phyloP scores from a whole-genome alignment of 2,329 filamentous ascomycete genomes.

The Beauveria sp. region DNA sequence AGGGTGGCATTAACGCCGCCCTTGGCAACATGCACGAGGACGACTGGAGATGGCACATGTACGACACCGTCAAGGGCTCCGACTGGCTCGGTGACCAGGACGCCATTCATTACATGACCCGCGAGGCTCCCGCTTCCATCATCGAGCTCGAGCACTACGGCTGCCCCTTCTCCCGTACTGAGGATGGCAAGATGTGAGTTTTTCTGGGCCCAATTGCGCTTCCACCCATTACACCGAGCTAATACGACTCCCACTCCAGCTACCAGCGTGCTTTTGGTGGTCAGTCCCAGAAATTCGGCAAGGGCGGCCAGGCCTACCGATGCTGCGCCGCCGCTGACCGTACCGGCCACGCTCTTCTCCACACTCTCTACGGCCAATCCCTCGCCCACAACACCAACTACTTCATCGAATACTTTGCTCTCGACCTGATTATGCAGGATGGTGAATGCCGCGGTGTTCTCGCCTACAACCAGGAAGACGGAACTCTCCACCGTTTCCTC shows the following conservation, averaged over 20 bases:
- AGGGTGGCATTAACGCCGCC: conserved; percentile 82
- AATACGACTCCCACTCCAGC: conserved; percentile 31
- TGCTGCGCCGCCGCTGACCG: conserved; percentile 94
- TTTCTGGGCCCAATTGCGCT: neutral
- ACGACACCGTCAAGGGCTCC: conserved; percentile 95
- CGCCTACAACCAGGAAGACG: conserved; percentile 98
- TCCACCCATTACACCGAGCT: neutral
- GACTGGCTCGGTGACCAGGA: conserved; percentile 98
- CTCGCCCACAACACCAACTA: conserved; percentile 98
- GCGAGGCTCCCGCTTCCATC: conserved; percentile 84
- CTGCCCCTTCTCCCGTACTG: conserved; percentile 92
- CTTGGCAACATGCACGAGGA: conserved; percentile 96
- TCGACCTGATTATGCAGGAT: conserved; percentile 96
- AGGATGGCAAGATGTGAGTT: conserved; percentile 84
- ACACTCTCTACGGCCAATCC: conserved; percentile 97
- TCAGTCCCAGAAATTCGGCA: conserved; percentile 89
- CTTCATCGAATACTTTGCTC: conserved; percentile 98
- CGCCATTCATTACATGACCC: conserved; percentile 97
- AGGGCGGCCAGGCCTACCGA: conserved; percentile 96
- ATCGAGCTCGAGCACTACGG: conserved; percentile 97
- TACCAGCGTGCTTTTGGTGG: conserved; percentile 99
- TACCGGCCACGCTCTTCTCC: conserved; percentile 93
- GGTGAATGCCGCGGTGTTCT: conserved; percentile 94
- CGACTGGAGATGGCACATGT: conserved; percentile 99
- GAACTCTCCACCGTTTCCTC: conserved; percentile 93